Evolutionary conservation across 805 yeast genomes (phyloP), one percentile per base, ranked within the genome.

Genomic region (Starmerella stellata): DNA sequence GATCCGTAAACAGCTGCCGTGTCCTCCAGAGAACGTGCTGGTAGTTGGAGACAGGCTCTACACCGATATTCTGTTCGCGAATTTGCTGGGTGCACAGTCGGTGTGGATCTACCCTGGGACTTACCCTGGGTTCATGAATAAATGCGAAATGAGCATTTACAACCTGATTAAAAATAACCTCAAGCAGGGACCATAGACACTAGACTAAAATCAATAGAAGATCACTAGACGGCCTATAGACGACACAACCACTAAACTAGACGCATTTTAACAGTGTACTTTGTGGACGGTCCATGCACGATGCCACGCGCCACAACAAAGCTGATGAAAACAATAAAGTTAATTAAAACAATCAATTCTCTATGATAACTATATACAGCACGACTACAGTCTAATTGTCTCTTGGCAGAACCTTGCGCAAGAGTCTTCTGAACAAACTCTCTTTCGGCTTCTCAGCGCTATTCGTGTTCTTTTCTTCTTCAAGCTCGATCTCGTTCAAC

Each of bases 11-110:
- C 71, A 75, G 48, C 75, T 82, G 48, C 52, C 57, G 9, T 38
- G 35, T 25, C 42, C 55, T 44, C 72, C 85, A 0, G 53, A 64
- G 14, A 78, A 83, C 46, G 74, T 90, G 14, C 87, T 81, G 0
- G 75, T 90, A 4, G 70, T 90, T 9, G 98, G 98, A 0, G 98
- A 90, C 50, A 61, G 98, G 29, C 64, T 90, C 20, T 74, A 83
- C 58, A 90, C 98, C 0, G 98, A 90, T 56, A 69, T 90, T 39
- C 59, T 85, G 38, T 79, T 90, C 93, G 95, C 95, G 16, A 87
- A 90, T 51, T 64, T 75, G 65, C 82, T 87, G 93, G 93, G 93
- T 0, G 64, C 90, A 0, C 70, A 72, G 57, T 79, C 87, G 0
- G 65, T 82, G 3, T 90, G 96, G 95, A 53, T 90, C 1, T 62